Evolutionary conservation across 2,329 filamentous ascomycete species (phyloP).

Genomic region (Stemphylium vesicarium): DNA sequence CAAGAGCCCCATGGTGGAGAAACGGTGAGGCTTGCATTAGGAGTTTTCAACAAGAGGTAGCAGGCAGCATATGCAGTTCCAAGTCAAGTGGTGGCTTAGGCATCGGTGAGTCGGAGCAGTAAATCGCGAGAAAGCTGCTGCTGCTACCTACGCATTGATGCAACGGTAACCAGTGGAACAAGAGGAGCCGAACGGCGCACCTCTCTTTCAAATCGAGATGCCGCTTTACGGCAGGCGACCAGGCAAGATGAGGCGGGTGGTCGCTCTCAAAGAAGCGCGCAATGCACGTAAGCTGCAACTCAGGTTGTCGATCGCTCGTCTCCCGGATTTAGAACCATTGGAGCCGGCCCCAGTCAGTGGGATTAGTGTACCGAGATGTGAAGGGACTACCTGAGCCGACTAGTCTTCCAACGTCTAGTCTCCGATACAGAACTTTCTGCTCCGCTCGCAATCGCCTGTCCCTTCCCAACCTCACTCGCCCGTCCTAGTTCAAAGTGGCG

Average conservation of each 20-base stretch:
- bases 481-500: conserved; percentile 8
- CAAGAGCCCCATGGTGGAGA: conserved; percentile 12
- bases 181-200: conserved; percentile 19
- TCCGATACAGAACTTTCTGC: conserved; percentile 26
- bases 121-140: not conserved
- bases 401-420: conserved; percentile 9
- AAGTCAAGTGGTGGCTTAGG: not conserved
- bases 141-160: conserved; percentile 1
- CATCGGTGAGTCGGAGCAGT: conserved; percentile 13
- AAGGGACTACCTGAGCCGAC: conserved; percentile 9
- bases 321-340: conserved; percentile 4
- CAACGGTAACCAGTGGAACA: conserved; percentile 6
- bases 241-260: conserved; percentile 7
- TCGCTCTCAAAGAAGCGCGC: not conserved
- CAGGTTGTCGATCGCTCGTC: conserved; percentile 2
- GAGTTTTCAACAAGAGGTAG: conserved; percentile 9
- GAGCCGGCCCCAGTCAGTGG: conserved; percentile 4
- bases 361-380: conserved; percentile 9
- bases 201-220: not conserved
- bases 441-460: conserved; percentile 31
- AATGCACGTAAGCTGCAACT: conserved; percentile 8
- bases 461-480: conserved; percentile 11
- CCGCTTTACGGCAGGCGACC: not conserved
- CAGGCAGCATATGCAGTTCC: conserved; percentile 4
- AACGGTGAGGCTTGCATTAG: conserved; percentile 27